Base-by-base conservation (phyloP, 192 early-diverging fungal genomes). In the Coemansia sp. region DNA sequence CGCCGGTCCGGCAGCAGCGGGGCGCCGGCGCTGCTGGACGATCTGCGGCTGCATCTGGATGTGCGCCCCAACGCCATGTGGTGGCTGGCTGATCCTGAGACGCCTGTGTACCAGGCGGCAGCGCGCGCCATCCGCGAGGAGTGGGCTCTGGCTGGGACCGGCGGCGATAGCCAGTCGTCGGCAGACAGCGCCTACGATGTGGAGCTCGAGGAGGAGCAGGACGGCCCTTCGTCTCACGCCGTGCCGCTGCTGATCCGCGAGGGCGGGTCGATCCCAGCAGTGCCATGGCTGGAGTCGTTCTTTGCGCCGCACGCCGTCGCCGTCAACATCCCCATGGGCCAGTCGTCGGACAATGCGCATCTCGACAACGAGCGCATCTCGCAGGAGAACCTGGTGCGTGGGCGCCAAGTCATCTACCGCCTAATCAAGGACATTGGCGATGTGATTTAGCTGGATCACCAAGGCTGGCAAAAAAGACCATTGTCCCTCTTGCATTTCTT, bases 271-370 rank as follows among this genome's bases (percentile, higher is more conserved):
- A 90, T 92, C 53, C 87, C 89, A 0, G 88, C 90, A 0, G 85
- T 92, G 19, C 84, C 85, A 13, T 90, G 86, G 87, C 81, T 92
- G 10, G 90, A 90, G 64, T 76, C 75, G 33, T 85, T 84, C 27
- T 83, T 87, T 59, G 78, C 64, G 13, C 76, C 76, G 23, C 64
- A 84, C 11, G 86, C 88, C 0, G 74, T 83, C 0, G 87, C 88
- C 11, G 84, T 92, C 29, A 86, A 92, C 62, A 82, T 92, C 60
- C 89, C 90, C 2, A 86, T 92, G 85, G 90, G 90, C 47, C 90
- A 86, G 81, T 84, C 88, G 10, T 87, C 90, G 1, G 90, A 91
- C 52, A 88, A 91, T 55, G 90, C 90, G 3, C 90, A 91, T 70
- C 67, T 91, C 59, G 86, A 85, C 54, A 89, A 91, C 47, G 90